Base-by-base conservation (phyloP, 169 alveolate species). In the Eimeria maxima region DNA sequence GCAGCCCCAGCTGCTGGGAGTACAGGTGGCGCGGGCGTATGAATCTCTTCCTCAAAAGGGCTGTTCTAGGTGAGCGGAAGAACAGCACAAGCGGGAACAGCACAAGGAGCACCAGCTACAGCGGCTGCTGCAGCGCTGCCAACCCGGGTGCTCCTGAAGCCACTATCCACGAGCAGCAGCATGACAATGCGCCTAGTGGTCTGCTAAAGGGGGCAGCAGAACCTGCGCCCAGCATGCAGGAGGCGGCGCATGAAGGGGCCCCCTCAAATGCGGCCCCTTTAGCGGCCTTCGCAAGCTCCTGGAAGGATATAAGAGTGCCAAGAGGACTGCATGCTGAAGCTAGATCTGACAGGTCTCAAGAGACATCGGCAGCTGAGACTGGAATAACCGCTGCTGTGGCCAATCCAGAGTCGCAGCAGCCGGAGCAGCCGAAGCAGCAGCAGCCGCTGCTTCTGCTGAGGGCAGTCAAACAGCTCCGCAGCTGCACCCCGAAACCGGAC, bases 1-100 rank as follows among this genome's bases (percentile, higher is more conserved):
- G 44, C 18, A 45, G 91, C 74, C 91, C 73, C 10, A 53, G 27
- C 91, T 29, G 33, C 91, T 29, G 74, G 74, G 91, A 83, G 76
- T 27, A 33, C 91, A 53, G 57, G 33, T 83, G 91, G 91, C 74
- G 76, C 57, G 91, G 91, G 57, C 73, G 91, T 29, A 47, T 83
- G 73, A 50, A 50, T 14, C 76, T 83, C 29, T 60, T 57, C 38
- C 76, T 83, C 42, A 83, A 45, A 22, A 38, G 74, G 91, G 91
- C 73, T 47, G 74, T 83, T 83, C 11, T 33, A 24, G 55, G 91
- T 2, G 91, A 57, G 57, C 38, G 16, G 16, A 18, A 55, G 55
- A 73, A 73, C n/a, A 27, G 67, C 91, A 16, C 18, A 8, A 55
- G 20, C 91, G 53, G 91, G 33, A 80, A 57, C 69, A 80, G 89